Conservation (phyloP, 148 eudicot species). For the Cornus kousa region DNA sequence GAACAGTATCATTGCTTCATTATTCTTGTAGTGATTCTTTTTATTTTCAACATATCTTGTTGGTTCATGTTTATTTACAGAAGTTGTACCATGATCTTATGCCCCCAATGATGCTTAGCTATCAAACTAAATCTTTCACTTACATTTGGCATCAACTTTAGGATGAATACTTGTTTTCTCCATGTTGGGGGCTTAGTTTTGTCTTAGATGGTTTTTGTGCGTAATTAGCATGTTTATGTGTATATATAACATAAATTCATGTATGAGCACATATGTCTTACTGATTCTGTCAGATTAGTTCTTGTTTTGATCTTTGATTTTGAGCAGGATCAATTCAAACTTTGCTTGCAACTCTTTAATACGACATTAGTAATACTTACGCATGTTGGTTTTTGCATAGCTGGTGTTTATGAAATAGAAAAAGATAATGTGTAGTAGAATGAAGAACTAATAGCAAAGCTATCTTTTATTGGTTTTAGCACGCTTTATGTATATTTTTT, state of each 20-base stretch:
- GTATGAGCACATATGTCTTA: neutral
- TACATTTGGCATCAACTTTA: neutral
- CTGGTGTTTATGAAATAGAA: neutral
- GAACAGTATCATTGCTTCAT: neutral
- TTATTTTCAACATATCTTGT: slow-evolving; percentile 4
- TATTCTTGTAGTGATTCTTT: slow-evolving; percentile 8
- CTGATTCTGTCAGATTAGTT: neutral
- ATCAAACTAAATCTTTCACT: neutral
- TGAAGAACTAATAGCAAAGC: neutral
- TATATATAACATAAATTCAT: neutral
- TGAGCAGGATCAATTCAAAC: slow-evolving; percentile 4
- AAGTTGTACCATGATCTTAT: neutral
- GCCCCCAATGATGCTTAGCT: neutral
- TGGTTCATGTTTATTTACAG: neutral
- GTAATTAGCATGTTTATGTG: neutral
- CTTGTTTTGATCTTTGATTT: neutral
- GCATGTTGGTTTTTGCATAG: neutral
- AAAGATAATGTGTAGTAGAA: neutral
- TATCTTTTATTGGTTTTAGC: neutral
- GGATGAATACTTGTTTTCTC: neutral
- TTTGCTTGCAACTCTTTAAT: slow-evolving; percentile 6
- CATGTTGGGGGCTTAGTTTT: neutral
- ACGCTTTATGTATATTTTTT: neutral
- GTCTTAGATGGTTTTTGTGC: neutral
- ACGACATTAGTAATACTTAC: neutral